Base-by-base conservation (phyloP, 2,329 filamentous ascomycete genomes). In the Daldinia eschscholtzii region DNA sequence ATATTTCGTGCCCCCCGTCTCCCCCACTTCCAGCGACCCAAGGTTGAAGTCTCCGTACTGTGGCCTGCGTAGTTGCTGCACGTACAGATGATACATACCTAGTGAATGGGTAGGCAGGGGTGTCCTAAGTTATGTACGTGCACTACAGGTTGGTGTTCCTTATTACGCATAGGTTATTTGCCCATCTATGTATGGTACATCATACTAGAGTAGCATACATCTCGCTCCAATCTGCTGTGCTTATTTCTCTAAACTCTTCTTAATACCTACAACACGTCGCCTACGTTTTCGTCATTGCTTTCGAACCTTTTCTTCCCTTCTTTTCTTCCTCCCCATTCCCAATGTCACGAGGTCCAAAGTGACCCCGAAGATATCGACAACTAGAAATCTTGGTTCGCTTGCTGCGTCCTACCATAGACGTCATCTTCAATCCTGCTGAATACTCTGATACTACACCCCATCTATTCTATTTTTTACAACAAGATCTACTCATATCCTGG, bases 211-310 rank as follows among this genome's bases (percentile, higher is more conserved):
- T 68, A 71, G 65, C 57, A 70, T 67, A 68, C 74, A 74, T 73
- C 70, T 75, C 67, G 65, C 62, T 72, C 68, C 61, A 72, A 68
- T 65, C 70, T 71, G 67, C 67, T 52, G 59, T 70, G 68, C 67
- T 65, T 68, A 68, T 72, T 75, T 65, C 68, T 71, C 62, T 65
- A 48, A 70, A 50, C 26, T 28, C 72, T 65, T 71, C 63, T 72
- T 71, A 66, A 64, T 72, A 67, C 48, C 50, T 67, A 71, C 67
- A 62, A 70, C 70, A 66, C 64, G 62, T 72, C 65, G 58, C 72
- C 72, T 71, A 60, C 57, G 56, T 73, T 74, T 73, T 74, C 68
- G 57, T 76, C 71, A 64, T 72, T 63, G 48, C 64, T 64, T 72
- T 73, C 57, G 56, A 64, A 60, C 53, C 48, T 61, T 65, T 65